Evolutionary conservation across 2,329 filamentous ascomycete species (phyloP).

Genomic region (Cladosporium sphaerospermum): DNA sequence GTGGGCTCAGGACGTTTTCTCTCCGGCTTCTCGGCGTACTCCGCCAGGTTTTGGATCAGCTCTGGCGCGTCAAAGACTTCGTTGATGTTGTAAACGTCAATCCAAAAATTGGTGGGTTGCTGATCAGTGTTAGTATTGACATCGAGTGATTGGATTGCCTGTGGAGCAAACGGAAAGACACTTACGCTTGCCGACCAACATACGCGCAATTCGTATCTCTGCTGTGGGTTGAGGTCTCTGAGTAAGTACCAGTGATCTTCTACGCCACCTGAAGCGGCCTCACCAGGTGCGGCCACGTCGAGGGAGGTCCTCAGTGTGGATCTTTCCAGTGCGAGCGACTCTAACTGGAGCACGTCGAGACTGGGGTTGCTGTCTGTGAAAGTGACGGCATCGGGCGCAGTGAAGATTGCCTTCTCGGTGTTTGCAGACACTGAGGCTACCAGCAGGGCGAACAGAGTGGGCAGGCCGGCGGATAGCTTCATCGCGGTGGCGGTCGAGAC

Average conservation of each 20-base stretch:
- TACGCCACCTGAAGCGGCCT: constrained; percentile 45
- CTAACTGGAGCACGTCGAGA: constrained; percentile 57
- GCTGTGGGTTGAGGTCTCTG: constrained; percentile 59
- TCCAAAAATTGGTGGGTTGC: constrained; percentile 78
- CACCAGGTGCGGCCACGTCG: constrained; percentile 60
- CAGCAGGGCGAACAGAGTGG: constrained; percentile 22
- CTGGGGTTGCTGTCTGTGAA: constrained; percentile 52
- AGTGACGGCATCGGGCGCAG: constrained; percentile 56
- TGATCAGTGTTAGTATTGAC: constrained; percentile 34
- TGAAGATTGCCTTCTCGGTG: constrained; percentile 86
- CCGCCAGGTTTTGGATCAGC: constrained; percentile 26
- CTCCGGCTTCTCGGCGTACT: constrained; percentile 21
- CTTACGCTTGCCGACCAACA: constrained; percentile 91
- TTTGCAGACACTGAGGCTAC: constrained; percentile 52
- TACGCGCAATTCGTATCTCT: constrained; percentile 82
- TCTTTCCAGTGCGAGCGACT: constrained; percentile 54
- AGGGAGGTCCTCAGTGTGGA: constrained; percentile 56
- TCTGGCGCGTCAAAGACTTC: constrained; percentile 46
- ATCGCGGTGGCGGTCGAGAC: constrained; percentile 18
- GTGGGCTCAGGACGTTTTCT: background rate
- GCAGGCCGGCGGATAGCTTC: constrained; percentile 18
- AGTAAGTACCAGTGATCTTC: constrained; percentile 73
- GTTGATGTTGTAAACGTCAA: constrained; percentile 59
- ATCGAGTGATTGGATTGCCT: background rate
- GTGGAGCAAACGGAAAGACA: constrained; percentile 17